Base-by-base conservation (phyloP, 1,284 basidiomycete species). In the Chalciporus piperatoides region DNA sequence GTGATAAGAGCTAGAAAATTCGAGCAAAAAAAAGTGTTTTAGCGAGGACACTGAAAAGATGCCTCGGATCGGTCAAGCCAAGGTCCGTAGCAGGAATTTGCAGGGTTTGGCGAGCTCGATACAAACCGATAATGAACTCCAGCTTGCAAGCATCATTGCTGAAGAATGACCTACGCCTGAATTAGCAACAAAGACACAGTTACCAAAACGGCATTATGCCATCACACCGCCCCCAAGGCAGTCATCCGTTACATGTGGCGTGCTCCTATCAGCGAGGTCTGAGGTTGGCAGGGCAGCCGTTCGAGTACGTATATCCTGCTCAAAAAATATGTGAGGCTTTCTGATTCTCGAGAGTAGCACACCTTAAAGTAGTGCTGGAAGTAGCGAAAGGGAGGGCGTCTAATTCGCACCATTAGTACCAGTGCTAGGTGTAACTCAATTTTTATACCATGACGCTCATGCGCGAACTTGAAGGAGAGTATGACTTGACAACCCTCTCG, bases 1-100 rank as follows among this genome's bases (percentile, higher is more conserved):
- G 44, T 25, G 35, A 58, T 46, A 41, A 62, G 38, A 48, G 38
- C 32, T 39, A 14, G 36, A 41, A 46, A 44, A 14, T 27, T 41
- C 19, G 27, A 27, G 17, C 8, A 32, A 35, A 15, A 17, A 35
- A 35, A 10, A 35, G n/a, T 35, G 21, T 9, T n/a, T 15, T 15
- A 17, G n/a, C 10, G 10, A 33, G 32, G 32, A 7, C n/a, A 9
- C 6, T 10, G 33, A 17, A 35, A 15, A 15, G 5, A 7, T 35
- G 7, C 6, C 7, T 17, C 9, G 33, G 33, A 15, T 35, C n/a
- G 30, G 33, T 4, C 7, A 35, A 35, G 7, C 12, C 1, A 8
- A n/a, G 15, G n/a, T 15, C 33, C 33, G 6, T 6, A 15, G 9
- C 6, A 9, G 4, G n/a, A 35, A 35, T 33, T 33, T 6, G 8